These are phyloP conservation scores for Mycena albidolilacea DNA, from an alignment of 768 basidiomycete genomes.

Conservation along the genomic window DNA sequence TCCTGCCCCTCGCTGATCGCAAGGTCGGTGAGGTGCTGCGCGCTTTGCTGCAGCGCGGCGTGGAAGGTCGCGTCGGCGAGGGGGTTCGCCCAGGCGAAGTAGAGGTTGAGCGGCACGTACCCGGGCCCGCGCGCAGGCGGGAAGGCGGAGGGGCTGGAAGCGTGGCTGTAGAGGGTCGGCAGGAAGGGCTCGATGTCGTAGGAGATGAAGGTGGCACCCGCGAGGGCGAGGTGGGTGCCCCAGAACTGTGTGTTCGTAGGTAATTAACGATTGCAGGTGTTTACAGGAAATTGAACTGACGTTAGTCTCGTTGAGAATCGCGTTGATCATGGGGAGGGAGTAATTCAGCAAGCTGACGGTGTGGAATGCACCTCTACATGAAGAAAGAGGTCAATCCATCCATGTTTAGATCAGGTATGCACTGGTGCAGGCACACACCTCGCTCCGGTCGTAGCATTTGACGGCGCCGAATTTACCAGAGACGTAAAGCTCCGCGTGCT, in stretches of 20 bases:
- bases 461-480: slow-evolving; percentile 55
- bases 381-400: slow-evolving; percentile 14
- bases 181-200: slow-evolving; percentile 71
- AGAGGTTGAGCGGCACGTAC: slow-evolving; percentile 48
- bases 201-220: slow-evolving; percentile 53
- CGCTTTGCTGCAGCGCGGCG: slow-evolving; percentile 49
- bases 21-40: slow-evolving; percentile 42
- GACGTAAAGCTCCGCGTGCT: slow-evolving; percentile 57
- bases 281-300: slow-evolving; percentile 42
- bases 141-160: slow-evolving; percentile 58
- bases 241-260: slow-evolving; percentile 54
- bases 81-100: slow-evolving; percentile 42
- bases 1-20: slow-evolving; percentile 47
- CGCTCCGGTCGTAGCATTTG: slow-evolving; percentile 49
- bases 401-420: slow-evolving; percentile 32
- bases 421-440: slow-evolving; percentile 41
- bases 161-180: slow-evolving; percentile 56
- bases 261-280: too few species aligned
- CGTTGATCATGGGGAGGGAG: slow-evolving; percentile 54
- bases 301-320: slow-evolving; percentile 60
- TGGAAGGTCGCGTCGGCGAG: slow-evolving; percentile 44
- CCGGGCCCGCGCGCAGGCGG: slow-evolving; percentile 51
- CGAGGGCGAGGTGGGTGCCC: slow-evolving; percentile 53
- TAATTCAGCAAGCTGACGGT: slow-evolving; percentile 59
- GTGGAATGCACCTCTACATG: slow-evolving; percentile 53